phyloP scores from a whole-genome alignment of 2,329 filamentous ascomycete species.

The Neofusicoccum cordaticola region DNA sequence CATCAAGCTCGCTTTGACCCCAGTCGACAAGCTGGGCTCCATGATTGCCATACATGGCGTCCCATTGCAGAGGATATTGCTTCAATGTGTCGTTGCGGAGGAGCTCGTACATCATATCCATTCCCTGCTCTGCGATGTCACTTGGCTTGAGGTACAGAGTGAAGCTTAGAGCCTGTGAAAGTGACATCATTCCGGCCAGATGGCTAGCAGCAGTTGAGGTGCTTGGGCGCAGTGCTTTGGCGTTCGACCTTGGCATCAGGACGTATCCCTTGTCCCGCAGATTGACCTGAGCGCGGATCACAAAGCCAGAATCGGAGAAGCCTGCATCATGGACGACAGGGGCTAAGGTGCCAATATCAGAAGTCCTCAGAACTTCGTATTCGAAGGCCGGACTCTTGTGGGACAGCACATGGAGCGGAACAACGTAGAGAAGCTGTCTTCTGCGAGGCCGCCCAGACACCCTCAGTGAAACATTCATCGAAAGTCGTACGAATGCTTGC shows the following conservation, averaged over 20 bases:
- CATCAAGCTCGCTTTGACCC: not conserved
- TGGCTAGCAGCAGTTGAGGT: not conserved
- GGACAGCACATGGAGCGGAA: not conserved
- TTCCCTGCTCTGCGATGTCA: constrained; percentile 6
- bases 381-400: not conserved
- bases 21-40: constrained; percentile 3
- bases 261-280: constrained; percentile 1
- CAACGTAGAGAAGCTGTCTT: not conserved
- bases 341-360: not conserved
- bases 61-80: not conserved
- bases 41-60: not conserved
- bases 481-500: constrained; percentile 8
- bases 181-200: not conserved
- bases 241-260: constrained; percentile 5
- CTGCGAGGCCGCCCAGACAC: not conserved
- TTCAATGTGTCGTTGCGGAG: not conserved
- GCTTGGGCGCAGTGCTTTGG: constrained; percentile 1
- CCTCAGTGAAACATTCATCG: constrained; percentile 2
- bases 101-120: not conserved
- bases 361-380: not conserved
- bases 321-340: constrained; percentile 10
- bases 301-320: not conserved
- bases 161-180: not conserved
- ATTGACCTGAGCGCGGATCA: not conserved
- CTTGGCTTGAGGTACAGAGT: constrained; percentile 14